Conservation (phyloP, 2,329 filamentous ascomycete genomes). For the Phoma sp. region DNA sequence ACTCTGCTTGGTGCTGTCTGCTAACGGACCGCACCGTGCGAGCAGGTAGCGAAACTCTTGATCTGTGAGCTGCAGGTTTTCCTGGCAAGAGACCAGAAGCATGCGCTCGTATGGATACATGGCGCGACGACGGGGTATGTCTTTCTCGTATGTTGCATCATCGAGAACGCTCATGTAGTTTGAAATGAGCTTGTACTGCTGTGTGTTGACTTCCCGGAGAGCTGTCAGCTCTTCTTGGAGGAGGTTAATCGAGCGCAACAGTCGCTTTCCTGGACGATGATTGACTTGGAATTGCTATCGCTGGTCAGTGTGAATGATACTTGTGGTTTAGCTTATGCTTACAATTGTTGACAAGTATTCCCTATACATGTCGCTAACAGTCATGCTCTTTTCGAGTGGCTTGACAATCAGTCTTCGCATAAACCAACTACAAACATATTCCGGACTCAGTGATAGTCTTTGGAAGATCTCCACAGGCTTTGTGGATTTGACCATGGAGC, state of each 20-base stretch:
- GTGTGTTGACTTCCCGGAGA: slow-evolving; percentile 31
- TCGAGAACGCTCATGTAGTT: slow-evolving; percentile 37
- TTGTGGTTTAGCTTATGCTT: slow-evolving; percentile 5
- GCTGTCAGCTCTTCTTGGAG: slow-evolving; percentile 40
- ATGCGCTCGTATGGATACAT: slow-evolving; percentile 32
- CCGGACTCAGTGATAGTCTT: slow-evolving; percentile 33
- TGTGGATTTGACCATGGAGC: slow-evolving; percentile 31
- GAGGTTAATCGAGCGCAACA: slow-evolving; percentile 43
- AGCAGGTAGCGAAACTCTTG: slow-evolving; percentile 37
- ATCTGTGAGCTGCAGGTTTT: slow-evolving; percentile 23
- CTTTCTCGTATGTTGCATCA: slow-evolving; percentile 29
- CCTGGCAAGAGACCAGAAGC: slow-evolving; percentile 32
- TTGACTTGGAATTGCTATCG: slow-evolving; percentile 45
- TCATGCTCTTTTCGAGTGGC: slow-evolving; percentile 35
- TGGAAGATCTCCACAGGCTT: slow-evolving; percentile 16
- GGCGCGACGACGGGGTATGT: slow-evolving; percentile 25
- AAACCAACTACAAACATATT: slow-evolving; percentile 41
- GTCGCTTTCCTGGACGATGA: slow-evolving; percentile 39
- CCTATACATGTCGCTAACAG: slow-evolving; percentile 39
- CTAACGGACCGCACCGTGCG: slow-evolving; percentile 35
- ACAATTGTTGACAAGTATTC: slow-evolving; percentile 42
- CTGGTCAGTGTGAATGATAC: slow-evolving; percentile 13
- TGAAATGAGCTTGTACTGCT: slow-evolving; percentile 36
- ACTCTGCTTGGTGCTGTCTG: slow-evolving; percentile 43
- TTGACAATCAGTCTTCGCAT: slow-evolving; percentile 40